phyloP scores from a whole-genome alignment of 164 flowering plant genomes.

The Stephania japonica region DNA sequence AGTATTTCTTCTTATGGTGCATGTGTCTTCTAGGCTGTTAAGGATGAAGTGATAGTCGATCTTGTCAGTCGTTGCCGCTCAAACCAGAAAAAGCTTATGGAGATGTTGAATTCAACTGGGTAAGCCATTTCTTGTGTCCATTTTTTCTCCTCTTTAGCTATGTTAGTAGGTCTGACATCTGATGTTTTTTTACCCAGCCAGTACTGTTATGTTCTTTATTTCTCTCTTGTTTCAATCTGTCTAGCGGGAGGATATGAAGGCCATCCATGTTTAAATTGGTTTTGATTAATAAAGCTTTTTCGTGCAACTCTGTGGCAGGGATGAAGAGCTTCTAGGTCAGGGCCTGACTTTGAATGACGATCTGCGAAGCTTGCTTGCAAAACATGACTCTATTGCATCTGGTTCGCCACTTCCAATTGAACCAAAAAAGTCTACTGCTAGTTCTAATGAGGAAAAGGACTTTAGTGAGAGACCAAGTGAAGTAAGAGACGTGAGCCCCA shows the following conservation, averaged over 20 bases:
- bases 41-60: slow-evolving; percentile 88
- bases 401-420: slow-evolving; percentile 57
- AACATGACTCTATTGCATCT: slow-evolving; percentile 82
- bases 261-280: not conserved
- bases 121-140: slow-evolving; percentile 11
- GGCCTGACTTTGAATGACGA: slow-evolving; percentile 83
- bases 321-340: slow-evolving; percentile 75
- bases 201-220: not conserved
- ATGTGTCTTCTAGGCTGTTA: slow-evolving; percentile 45
- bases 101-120: slow-evolving; percentile 74
- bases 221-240: not conserved
- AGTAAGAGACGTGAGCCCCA: slow-evolving; percentile 23
- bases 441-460: slow-evolving; percentile 14
- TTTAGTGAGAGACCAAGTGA: slow-evolving; percentile 18
- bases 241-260: not conserved
- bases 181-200: not conserved
- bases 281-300: not conserved
- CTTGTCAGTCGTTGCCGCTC: slow-evolving; percentile 72
- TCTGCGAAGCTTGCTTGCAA: slow-evolving; percentile 69
- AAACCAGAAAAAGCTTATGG: slow-evolving; percentile 81
- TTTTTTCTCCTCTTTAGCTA: not conserved
- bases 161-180: not conserved
- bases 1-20: not conserved
- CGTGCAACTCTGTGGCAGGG: slow-evolving; percentile 39
- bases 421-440: slow-evolving; percentile 16